phyloP scores from a whole-genome alignment of 148 eudicot genomes.

The Cornus controversa region DNA sequence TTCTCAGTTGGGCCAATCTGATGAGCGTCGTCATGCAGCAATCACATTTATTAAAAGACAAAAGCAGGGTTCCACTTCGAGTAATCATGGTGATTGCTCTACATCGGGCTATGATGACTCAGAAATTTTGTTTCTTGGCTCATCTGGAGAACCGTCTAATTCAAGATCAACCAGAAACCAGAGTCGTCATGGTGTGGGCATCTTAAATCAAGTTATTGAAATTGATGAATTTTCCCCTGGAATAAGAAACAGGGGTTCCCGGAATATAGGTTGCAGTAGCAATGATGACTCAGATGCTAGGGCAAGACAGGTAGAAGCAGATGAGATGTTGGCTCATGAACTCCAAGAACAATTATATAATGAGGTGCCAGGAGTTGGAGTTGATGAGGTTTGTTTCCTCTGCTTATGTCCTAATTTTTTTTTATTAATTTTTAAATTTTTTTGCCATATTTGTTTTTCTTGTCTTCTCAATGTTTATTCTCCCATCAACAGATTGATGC shows the following conservation, averaged over 20 bases:
- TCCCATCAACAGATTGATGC: conserved; percentile 32
- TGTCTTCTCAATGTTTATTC: conserved; percentile 4
- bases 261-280: conserved; percentile 14
- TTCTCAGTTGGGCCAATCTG: conserved; percentile 15
- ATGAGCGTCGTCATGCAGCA: conserved; percentile 18
- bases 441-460: conserved; percentile 3
- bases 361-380: conserved; percentile 42
- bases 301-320: conserved; percentile 72
- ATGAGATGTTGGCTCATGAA: conserved; percentile 87
- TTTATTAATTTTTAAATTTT: background rate
- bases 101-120: conserved; percentile 21
- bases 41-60: conserved; percentile 42
- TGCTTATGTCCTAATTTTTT: background rate
- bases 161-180: conserved; percentile 34
- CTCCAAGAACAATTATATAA: conserved; percentile 84
- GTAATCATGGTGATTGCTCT: conserved; percentile 37
- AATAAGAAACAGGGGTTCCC: conserved; percentile 25
- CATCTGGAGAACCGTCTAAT: conserved; percentile 40
- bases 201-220: conserved; percentile 34
- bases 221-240: conserved; percentile 48
- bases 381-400: conserved; percentile 44
- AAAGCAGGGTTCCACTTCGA: conserved; percentile 40
- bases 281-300: conserved; percentile 47
- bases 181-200: conserved; percentile 18
- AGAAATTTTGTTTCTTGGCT: conserved; percentile 43